phyloP scores from a whole-genome alignment of 768 basidiomycete species.

The Mycena vitilis region DNA sequence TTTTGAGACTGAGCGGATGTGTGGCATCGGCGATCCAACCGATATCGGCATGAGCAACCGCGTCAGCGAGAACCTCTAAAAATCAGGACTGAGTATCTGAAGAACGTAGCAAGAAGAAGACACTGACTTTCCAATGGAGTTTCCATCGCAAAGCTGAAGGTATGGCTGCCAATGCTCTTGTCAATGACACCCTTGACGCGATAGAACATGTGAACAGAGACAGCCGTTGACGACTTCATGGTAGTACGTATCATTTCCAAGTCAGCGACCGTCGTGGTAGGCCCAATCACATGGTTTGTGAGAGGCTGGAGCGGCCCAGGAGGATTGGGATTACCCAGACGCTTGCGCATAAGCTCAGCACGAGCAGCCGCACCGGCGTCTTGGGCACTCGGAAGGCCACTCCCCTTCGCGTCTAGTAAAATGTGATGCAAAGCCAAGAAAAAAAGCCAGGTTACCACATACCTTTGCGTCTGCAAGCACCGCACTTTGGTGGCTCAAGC shows the following conservation, averaged over 20 bases:
- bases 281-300: background rate
- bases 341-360: background rate
- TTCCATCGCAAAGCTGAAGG: background rate
- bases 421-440: too few relatives aligned
- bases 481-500: slow-evolving; percentile 3
- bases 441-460: background rate
- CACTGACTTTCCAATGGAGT: background rate
- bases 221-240: background rate
- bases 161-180: background rate
- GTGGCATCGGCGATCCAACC: background rate
- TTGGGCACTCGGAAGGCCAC: background rate
- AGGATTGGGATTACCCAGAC: slow-evolving; percentile 5
- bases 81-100: background rate
- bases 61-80: background rate
- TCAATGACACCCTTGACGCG: background rate
- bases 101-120: background rate
- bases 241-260: background rate
- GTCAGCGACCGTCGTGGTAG: background rate
- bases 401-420: background rate
- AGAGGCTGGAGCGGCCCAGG: background rate
- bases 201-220: slow-evolving; percentile 3
- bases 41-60: background rate
- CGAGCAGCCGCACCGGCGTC: background rate
- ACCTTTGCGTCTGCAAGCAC: slow-evolving; percentile 1
- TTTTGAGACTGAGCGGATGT: slow-evolving; percentile 2